phyloP scores from a whole-genome alignment of 345 rosid species.

The Dipteronia sinensis region DNA sequence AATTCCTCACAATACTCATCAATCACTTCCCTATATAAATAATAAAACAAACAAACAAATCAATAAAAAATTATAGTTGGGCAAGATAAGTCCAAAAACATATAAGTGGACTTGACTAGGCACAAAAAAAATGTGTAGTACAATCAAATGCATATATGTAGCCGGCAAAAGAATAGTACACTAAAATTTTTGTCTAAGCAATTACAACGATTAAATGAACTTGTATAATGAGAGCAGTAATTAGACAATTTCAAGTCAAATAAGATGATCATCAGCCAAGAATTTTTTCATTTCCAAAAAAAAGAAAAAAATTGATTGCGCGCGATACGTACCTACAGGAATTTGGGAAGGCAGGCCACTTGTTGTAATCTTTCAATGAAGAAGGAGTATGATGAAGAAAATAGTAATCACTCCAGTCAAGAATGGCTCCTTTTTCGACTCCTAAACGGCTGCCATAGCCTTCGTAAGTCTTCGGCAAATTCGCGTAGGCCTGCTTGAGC shows the following conservation, averaged over 20 bases:
- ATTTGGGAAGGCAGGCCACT: conserved; percentile 80
- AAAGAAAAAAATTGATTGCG: neutral
- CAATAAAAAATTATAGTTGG: neutral
- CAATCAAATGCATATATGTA: neutral
- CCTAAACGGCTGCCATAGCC: conserved; percentile 95
- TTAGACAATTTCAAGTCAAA: neutral
- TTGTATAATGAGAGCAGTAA: neutral
- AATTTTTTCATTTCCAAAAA: no score
- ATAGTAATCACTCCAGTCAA: conserved; percentile 96
- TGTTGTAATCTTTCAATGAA: conserved; percentile 53
- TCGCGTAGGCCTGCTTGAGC: conserved; percentile 61
- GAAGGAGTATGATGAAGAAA: conserved; percentile 74
- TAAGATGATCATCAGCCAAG: neutral
- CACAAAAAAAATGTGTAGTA: neutral
- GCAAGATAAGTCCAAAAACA: neutral
- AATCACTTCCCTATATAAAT: conserved; percentile 55
- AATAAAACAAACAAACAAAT: neutral
- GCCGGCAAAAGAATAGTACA: neutral
- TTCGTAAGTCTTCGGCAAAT: conserved; percentile 81
- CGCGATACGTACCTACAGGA: conserved; percentile 54
- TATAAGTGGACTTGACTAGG: neutral
- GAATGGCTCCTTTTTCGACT: conserved; percentile 77
- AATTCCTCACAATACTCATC: conserved; percentile 73
- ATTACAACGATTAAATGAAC: neutral
- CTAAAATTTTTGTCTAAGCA: conserved; percentile 3